A percentile compares a stretch with the other conserved stretches of the same genome.
Conservation (phyloP, 306 rosid species). For the Dryas octopetala region DNA sequence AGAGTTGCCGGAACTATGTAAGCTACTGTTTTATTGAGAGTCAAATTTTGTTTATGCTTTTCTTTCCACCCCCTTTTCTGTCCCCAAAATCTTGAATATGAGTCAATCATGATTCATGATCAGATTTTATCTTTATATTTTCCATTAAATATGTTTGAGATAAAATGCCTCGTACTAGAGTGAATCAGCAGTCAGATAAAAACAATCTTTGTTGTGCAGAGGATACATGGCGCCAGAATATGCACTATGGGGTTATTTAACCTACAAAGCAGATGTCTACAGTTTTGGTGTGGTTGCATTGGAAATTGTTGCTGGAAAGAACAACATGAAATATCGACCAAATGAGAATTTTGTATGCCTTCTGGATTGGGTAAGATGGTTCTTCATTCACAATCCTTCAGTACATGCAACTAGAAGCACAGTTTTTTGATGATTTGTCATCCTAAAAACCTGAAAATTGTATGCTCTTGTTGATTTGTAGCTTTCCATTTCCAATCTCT, state of each 20-base stretch:
- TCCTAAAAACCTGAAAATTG: background rate
- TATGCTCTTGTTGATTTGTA: too few species aligned
- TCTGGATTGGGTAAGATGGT: constrained; percentile 25
- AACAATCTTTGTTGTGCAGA: background rate
- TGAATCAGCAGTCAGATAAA: too few species aligned
- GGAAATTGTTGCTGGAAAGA: constrained; percentile 25
- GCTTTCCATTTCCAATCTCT: background rate
- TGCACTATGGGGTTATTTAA: constrained; percentile 27
- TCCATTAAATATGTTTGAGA: background rate
- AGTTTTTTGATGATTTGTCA: background rate
- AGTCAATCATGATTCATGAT: background rate
- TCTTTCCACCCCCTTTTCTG: too few species aligned
- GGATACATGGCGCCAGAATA: constrained; percentile 32
- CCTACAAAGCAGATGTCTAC: constrained; percentile 28
- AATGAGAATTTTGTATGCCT: constrained; percentile 22
- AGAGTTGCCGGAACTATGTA: too few species aligned
- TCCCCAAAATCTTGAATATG: constrained; percentile 5
- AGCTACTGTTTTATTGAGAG: too few species aligned
- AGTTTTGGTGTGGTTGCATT: constrained; percentile 22
- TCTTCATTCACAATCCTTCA: background rate
- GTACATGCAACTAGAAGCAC: background rate
- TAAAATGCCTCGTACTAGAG: background rate
- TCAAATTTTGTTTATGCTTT: too few species aligned
- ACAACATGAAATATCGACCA: constrained; percentile 20
- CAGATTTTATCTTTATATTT: too few species aligned